Evolutionary conservation across 2,329 filamentous ascomycete species (phyloP), one percentile per base, ranked within the genome.

Genomic region (Nemania bipapillata): DNA sequence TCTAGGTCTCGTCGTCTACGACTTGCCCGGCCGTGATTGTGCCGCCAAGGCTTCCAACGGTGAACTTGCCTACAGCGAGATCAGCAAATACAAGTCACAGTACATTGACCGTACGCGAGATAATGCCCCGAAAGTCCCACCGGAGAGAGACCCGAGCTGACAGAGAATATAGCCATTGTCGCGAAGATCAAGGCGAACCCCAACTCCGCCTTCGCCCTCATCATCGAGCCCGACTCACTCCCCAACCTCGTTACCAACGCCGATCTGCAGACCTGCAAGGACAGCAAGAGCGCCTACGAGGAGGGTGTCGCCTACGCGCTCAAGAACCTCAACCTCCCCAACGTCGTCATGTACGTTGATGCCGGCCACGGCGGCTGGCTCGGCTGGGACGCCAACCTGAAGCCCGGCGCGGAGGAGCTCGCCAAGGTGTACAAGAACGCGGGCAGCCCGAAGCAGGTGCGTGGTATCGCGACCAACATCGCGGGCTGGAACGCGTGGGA

Each of bases 291-390:
- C 20, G 81, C 82, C 26, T 88, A 89, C 78, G 79, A 84, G 65
- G 81, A 83, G 65, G 81, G 85, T 73, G 85, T 84, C 49, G 78
- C 82, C 62, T 87, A 89, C 75, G 86, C 86, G 40, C 72, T 88
- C 68, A 81, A 81, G 74, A 79, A 81, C 72, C 84, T 88, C 57
- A 84, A 87, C 79, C 81, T 88, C 17, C 84, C 85, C 75, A 86
- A 89, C 76, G 86, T 88, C 56, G 82, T 84, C 77, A 86, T 87
- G 86, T 88, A 88, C 75, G 76, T 88, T 64, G 86, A 88, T 71
- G 86, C 85, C 37, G 86, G 86, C 61, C 86, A 89, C 78, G 85
- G 84, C 26, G 86, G 86, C 71, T 89, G 86, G 86, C 83, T 88
- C 70, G 86, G 86, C 71, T 89, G 86, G 86, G 79, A 83, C 52